These are phyloP conservation scores for Suillus alpinus DNA, from an alignment of 768 basidiomycete species.

Conservation along the genomic window DNA sequence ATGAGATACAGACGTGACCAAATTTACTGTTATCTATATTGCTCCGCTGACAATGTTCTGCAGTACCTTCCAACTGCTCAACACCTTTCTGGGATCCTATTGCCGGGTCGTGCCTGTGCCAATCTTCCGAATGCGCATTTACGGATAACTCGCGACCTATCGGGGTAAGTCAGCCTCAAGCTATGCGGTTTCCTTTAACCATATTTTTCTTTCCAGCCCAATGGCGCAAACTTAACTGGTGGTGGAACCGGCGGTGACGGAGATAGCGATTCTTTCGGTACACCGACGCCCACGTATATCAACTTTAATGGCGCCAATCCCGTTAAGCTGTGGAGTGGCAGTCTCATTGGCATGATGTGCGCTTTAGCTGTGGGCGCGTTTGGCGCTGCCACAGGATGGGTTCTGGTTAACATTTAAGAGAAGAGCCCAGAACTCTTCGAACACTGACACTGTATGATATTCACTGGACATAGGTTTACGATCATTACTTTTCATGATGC, in stretches of 20 bases:
- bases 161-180: constrained; percentile 43
- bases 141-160: constrained; percentile 61
- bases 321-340: neutral
- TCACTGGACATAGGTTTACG: neutral
- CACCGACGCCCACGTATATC: constrained; percentile 36
- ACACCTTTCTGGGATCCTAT: constrained; percentile 84
- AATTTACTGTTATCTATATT: neutral
- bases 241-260: constrained; percentile 47
- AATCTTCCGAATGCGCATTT: constrained; percentile 54
- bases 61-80: constrained; percentile 69
- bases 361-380: constrained; percentile 6
- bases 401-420: constrained; percentile 2
- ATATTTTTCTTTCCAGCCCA: constrained; percentile 42
- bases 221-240: constrained; percentile 68
- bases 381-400: constrained; percentile 3
- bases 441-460: neutral
- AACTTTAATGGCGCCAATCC: constrained; percentile 43
- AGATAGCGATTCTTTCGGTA: constrained; percentile 12
- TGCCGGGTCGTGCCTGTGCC: constrained; percentile 61
- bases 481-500: neutral
- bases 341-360: constrained; percentile 2
- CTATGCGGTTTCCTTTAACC: neutral
- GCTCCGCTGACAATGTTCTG: constrained; percentile 4
- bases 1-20: constrained; percentile 55
- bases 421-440: no score